Conservation (phyloP, 2,329 filamentous ascomycete species). For the Fonsecaea pedrosoi region DNA sequence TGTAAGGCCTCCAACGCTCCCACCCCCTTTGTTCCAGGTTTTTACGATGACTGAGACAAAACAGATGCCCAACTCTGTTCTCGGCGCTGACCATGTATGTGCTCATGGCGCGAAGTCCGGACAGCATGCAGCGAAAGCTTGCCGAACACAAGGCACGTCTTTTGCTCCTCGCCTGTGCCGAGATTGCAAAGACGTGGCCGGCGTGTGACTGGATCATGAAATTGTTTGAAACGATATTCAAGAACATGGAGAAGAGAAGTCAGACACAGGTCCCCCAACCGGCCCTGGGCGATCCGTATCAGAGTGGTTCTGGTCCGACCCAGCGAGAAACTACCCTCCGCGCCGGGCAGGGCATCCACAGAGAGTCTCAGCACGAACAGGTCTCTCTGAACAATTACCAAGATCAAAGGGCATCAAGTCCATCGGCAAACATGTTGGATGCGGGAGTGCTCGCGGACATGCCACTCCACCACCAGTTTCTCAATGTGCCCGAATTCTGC, state of each 20-base stretch:
- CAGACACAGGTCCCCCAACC: too few relatives aligned
- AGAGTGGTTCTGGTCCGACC: too few relatives aligned
- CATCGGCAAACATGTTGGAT: too few relatives aligned
- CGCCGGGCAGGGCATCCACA: too few relatives aligned
- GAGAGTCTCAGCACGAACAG: too few relatives aligned
- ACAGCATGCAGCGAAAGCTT: slow-evolving; percentile 35
- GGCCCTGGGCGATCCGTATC: too few relatives aligned
- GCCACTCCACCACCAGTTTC: too few relatives aligned
- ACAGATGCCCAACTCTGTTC: slow-evolving; percentile 37
- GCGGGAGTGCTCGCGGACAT: too few relatives aligned
- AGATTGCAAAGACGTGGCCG: slow-evolving; percentile 39
- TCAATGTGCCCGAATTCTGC: too few relatives aligned
- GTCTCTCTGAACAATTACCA: too few relatives aligned
- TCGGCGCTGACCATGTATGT: slow-evolving; percentile 38
- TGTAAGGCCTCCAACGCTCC: slow-evolving; percentile 6
- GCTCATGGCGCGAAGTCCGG: slow-evolving; percentile 36
- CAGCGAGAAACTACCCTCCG: too few relatives aligned
- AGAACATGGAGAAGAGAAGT: slow-evolving; percentile 9
- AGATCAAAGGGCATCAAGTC: too few relatives aligned
- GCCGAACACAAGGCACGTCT: slow-evolving; percentile 40
- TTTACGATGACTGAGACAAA: background rate
- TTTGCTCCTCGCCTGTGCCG: slow-evolving; percentile 37
- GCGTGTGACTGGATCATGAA: slow-evolving; percentile 39
- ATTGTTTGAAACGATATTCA: slow-evolving; percentile 27
- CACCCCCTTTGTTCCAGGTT: background rate